A percentile compares a stretch with the other conserved stretches of the same genome.
Conservation (phyloP, 1,139 yeast genomes). For the Hyphopichia buzzinii region DNA sequence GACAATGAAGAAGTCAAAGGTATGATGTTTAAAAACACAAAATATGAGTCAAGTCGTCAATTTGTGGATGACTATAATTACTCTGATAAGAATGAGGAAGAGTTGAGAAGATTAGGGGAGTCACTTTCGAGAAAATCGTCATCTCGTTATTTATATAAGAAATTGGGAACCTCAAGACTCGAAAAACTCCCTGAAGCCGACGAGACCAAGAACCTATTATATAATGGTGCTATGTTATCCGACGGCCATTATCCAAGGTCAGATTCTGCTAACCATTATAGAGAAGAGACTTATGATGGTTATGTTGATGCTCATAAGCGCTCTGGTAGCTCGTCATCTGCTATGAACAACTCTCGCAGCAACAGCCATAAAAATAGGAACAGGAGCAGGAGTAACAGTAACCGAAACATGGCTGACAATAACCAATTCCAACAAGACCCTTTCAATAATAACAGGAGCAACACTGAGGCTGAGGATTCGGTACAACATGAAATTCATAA, state of each 20-base stretch:
- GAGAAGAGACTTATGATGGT: slow-evolving; percentile 17
- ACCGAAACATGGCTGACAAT: not conserved
- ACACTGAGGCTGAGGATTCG: not conserved
- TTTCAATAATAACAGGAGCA: not conserved
- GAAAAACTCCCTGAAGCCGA: slow-evolving; percentile 10
- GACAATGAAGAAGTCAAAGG: not conserved
- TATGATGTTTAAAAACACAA: not conserved
- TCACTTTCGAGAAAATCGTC: slow-evolving; percentile 27
- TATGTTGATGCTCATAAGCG: slow-evolving; percentile 8
- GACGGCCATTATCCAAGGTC: slow-evolving; percentile 9
- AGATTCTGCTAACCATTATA: slow-evolving; percentile 11
- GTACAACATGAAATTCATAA: slow-evolving; percentile 3
- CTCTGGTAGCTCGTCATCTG: not conserved
- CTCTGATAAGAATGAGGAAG: slow-evolving; percentile 20
- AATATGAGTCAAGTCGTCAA: not conserved
- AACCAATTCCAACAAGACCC: not conserved
- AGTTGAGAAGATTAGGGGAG: slow-evolving; percentile 31
- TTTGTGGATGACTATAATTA: slow-evolving; percentile 1
- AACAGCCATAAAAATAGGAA: slow-evolving; percentile 6
- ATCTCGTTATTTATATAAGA: slow-evolving; percentile 21
- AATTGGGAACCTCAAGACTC: slow-evolving; percentile 7
- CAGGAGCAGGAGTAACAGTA: slow-evolving; percentile 5
- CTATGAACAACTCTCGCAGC: not conserved
- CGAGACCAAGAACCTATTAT: slow-evolving; percentile 14
- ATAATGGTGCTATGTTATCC: slow-evolving; percentile 6